Percentiles rank a stretch among this genome's conserved stretches.
phyloP scores from a whole-genome alignment of 179 eudicot species.

The Spergularia azorica region DNA sequence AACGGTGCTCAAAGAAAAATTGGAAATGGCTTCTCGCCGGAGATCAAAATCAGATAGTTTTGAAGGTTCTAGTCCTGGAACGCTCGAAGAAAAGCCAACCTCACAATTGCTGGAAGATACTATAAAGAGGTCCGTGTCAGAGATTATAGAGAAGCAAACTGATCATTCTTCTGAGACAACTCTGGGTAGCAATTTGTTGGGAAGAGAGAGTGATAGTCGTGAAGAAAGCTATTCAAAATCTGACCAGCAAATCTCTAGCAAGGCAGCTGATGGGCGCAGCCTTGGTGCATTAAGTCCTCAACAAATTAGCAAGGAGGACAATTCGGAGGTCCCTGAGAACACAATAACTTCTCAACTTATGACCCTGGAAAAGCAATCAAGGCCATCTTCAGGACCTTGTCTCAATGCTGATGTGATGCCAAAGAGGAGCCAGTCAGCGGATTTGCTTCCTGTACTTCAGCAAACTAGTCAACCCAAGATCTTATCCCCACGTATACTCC shows the following conservation, averaged over 20 bases:
- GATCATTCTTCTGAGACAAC: conserved; percentile 13
- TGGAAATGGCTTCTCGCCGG: conserved; percentile 38
- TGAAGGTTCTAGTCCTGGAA: conserved; percentile 27
- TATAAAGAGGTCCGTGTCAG: conserved; percentile 18
- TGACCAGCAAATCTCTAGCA: conserved; percentile 23
- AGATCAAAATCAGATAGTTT: conserved; percentile 26
- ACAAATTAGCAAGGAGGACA: conserved; percentile 19
- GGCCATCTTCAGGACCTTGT: conserved; percentile 31
- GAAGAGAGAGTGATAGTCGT: conserved; percentile 7
- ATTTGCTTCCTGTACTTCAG: conserved; percentile 39
- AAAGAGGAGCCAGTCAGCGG: conserved; percentile 36
- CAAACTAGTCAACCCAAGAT: conserved; percentile 48
- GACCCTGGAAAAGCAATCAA: conserved; percentile 23
- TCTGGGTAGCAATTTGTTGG: not conserved
- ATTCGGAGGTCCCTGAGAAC: conserved; percentile 14
- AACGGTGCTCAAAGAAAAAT: conserved; percentile 38
- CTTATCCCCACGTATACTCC: conserved; percentile 49
- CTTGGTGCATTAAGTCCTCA: conserved; percentile 18
- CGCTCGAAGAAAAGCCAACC: conserved; percentile 27
- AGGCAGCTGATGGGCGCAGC: conserved; percentile 21
- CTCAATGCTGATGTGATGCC: conserved; percentile 21
- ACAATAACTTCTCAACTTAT: conserved; percentile 10
- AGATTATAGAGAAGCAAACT: conserved; percentile 24
- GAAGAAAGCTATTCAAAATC: conserved; percentile 33
- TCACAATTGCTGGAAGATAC: conserved; percentile 29